Evolutionary conservation across 2,329 filamentous ascomycete genomes (phyloP).

Genomic region (Clarireedia monteithiana): DNA sequence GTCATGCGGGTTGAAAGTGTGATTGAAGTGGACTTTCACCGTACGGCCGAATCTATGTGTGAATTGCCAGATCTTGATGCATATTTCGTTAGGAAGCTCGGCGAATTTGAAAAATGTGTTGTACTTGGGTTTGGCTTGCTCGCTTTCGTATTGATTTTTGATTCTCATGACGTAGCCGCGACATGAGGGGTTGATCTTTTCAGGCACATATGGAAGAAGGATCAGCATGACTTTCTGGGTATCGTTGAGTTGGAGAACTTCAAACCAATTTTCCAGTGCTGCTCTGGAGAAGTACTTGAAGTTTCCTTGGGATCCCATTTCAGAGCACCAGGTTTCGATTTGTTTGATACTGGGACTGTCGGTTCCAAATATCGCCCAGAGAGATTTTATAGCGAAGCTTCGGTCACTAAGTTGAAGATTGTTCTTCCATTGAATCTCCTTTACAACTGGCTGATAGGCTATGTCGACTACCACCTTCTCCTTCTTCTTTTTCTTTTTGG

Average conservation of each 20-base stretch:
- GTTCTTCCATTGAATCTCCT: background rate
- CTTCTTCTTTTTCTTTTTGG: background rate
- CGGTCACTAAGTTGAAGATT: background rate
- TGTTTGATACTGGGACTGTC: background rate
- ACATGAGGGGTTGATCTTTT: too few species aligned
- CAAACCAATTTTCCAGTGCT: too few species aligned
- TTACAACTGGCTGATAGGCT: background rate
- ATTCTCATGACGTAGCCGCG: background rate
- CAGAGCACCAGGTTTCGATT: background rate
- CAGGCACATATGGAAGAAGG: too few species aligned
- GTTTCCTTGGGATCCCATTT: background rate
- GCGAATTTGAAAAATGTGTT: background rate
- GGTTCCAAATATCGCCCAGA: background rate
- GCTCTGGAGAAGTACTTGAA: background rate
- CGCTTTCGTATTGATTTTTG: background rate
- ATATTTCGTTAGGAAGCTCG: background rate
- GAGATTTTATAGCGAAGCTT: background rate
- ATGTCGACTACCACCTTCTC: background rate
- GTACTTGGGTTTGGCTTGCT: background rate
- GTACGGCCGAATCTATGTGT: background rate
- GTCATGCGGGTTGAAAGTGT: too few species aligned
- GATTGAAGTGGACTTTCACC: background rate
- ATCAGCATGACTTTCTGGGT: too few species aligned
- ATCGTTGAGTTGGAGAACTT: too few species aligned
- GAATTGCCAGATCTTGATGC: background rate